Percentiles rank a stretch among this genome's conserved stretches.
phyloP scores from a whole-genome alignment of 225 moss, liverwort and hornwort genomes.

The Polytrichum formosum region DNA sequence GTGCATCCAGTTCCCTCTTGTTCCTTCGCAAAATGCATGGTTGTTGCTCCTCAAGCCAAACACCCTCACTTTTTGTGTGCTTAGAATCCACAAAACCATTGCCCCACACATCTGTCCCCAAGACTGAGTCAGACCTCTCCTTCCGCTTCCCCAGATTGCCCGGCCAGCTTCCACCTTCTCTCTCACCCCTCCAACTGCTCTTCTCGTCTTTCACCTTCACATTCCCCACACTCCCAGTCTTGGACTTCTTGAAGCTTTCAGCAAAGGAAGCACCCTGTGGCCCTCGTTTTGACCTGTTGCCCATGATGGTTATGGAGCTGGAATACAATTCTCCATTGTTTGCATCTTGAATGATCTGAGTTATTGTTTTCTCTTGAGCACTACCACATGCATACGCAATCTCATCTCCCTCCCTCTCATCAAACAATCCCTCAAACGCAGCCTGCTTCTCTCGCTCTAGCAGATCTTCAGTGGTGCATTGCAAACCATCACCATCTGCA shows the following conservation, averaged over 20 bases:
- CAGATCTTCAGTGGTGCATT: neutral
- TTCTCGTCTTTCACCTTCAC: slow-evolving; percentile 18
- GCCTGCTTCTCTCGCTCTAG: slow-evolving; percentile 12
- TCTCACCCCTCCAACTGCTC: slow-evolving; percentile 16
- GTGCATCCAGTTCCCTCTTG: slow-evolving; percentile 12
- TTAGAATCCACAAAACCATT: slow-evolving; percentile 11
- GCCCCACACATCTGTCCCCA: slow-evolving; percentile 8
- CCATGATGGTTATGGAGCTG: too few species aligned
- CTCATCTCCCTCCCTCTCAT: slow-evolving; percentile 5
- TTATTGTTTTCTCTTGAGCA: neutral
- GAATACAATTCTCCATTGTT: neutral
- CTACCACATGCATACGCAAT: slow-evolving; percentile 3
- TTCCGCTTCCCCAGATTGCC: slow-evolving; percentile 36
- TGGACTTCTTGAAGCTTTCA: slow-evolving; percentile 4
- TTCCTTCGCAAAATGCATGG: slow-evolving; percentile 11
- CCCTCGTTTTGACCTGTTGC: slow-evolving; percentile 5
- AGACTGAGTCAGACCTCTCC: slow-evolving; percentile 25
- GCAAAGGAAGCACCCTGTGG: neutral
- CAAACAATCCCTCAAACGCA: slow-evolving; percentile 12
- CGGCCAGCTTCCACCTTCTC: slow-evolving; percentile 21
- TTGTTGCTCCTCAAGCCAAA: slow-evolving; percentile 12
- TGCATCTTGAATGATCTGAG: neutral
- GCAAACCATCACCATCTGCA: slow-evolving; percentile 15
- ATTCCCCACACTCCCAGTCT: slow-evolving; percentile 2
- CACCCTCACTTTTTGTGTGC: neutral